phyloP scores from a whole-genome alignment of 768 basidiomycete genomes.

The Hydnum rufescens region DNA sequence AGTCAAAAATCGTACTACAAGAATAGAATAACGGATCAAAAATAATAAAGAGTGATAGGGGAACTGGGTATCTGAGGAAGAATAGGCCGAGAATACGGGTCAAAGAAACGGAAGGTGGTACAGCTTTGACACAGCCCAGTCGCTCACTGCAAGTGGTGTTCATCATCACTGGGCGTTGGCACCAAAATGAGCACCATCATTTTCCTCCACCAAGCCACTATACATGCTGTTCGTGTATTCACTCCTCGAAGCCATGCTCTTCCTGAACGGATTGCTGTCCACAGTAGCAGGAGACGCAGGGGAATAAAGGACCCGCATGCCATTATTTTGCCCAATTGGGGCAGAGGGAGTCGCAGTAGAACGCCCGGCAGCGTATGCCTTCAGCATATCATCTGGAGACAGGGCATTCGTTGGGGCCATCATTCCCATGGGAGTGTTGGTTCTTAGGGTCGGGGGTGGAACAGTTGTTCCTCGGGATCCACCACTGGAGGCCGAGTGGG shows the following conservation, averaged over 20 bases:
- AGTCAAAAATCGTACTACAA: no score
- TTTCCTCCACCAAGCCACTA: no score
- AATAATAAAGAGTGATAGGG: no score
- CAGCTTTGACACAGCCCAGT: no score
- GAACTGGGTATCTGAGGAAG: no score
- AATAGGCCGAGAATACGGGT: no score
- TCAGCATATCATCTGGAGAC: slow-evolving; percentile 10
- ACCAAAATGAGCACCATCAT: no score
- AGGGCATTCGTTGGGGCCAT: slow-evolving; percentile 1
- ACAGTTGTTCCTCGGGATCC: not conserved
- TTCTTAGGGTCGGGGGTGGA: slow-evolving; percentile 3
- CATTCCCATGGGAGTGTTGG: slow-evolving; percentile 3
- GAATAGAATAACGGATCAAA: no score
- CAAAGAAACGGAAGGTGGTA: no score
- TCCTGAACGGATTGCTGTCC: slow-evolving; percentile 11
- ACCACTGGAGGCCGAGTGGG: not conserved
- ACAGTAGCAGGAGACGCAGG: not conserved
- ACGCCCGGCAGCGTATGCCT: slow-evolving; percentile 9
- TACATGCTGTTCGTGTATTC: slow-evolving; percentile 3
- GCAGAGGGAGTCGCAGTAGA: not conserved
- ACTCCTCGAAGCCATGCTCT: slow-evolving; percentile 8
- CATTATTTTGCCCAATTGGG: slow-evolving; percentile 5
- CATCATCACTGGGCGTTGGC: no score
- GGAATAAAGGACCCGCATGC: slow-evolving; percentile 10
- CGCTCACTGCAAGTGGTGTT: no score